Percentiles rank a stretch among this genome's conserved stretches.
Evolutionary conservation across 1,284 basidiomycete genomes (phyloP).

Genomic region (Irpex sp.): DNA sequence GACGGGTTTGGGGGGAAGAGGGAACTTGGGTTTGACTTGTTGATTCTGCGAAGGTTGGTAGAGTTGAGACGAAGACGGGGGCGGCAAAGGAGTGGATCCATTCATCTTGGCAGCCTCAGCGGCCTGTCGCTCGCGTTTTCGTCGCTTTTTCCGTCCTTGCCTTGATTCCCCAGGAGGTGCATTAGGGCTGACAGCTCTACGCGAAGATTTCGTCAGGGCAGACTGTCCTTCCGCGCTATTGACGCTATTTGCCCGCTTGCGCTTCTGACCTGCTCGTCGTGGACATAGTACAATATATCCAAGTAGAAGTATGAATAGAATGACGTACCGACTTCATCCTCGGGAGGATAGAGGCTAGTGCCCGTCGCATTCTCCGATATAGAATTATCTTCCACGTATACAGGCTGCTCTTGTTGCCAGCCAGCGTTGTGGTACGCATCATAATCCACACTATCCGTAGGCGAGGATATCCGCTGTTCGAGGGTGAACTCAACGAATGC

Average conservation of each 20-base stretch:
- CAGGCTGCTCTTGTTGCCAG: not conserved
- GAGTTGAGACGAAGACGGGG: not conserved
- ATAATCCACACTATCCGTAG: slow-evolving; percentile 11
- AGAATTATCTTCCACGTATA: not conserved
- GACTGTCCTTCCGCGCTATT: not conserved
- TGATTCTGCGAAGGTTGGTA: not conserved
- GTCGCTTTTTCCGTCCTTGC: slow-evolving; percentile 19
- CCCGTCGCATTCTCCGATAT: not conserved
- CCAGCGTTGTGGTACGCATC: not conserved
- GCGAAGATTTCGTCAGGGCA: not conserved
- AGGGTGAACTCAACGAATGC: slow-evolving; percentile 26
- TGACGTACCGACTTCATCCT: not conserved
- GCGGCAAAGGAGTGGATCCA: not conserved
- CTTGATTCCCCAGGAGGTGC: slow-evolving; percentile 13
- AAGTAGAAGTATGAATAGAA: not conserved
- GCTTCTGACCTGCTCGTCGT: slow-evolving; percentile 14
- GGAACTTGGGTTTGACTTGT: not conserved
- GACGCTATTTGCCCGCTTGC: slow-evolving; percentile 17
- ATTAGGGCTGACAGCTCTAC: not conserved
- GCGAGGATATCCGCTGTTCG: slow-evolving; percentile 14
- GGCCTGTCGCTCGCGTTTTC: slow-evolving; percentile 11
- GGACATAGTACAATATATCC: not conserved
- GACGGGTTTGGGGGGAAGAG: slow-evolving; percentile 1
- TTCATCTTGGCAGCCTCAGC: slow-evolving; percentile 1
- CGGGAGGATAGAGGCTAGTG: not conserved